These are phyloP conservation scores for Starmerella khaoyaiensis DNA, from an alignment of 805 yeast genomes.

Conservation along the genomic window DNA sequence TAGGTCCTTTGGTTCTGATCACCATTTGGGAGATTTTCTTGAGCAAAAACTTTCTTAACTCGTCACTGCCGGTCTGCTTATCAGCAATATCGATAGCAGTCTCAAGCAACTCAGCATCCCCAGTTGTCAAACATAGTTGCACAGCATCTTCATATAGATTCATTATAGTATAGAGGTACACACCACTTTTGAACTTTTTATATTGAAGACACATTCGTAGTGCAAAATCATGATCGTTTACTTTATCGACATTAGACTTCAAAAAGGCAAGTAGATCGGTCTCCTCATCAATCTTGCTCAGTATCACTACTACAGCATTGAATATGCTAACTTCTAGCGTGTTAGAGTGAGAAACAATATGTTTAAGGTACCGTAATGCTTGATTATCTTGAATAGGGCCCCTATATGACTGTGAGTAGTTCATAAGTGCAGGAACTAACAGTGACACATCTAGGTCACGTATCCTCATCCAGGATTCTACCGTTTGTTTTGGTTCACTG, in stretches of 20 bases:
- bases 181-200: slow-evolving; percentile 50
- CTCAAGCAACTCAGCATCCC: slow-evolving; percentile 35
- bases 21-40: slow-evolving; percentile 42
- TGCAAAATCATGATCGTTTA: slow-evolving; percentile 48
- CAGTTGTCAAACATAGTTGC: slow-evolving; percentile 48
- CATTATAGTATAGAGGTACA: slow-evolving; percentile 55
- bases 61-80: slow-evolving; percentile 32
- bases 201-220: slow-evolving; percentile 57
- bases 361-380: slow-evolving; percentile 50
- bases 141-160: slow-evolving; percentile 71
- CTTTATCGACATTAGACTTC: slow-evolving; percentile 29
- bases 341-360: slow-evolving; percentile 29
- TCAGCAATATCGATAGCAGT: slow-evolving; percentile 48
- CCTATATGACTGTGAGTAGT: slow-evolving; percentile 37
- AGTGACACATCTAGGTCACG: slow-evolving; percentile 44
- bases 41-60: slow-evolving; percentile 61
- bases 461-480: slow-evolving; percentile 62
- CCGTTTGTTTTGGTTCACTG: slow-evolving; percentile 55
- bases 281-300: slow-evolving; percentile 35
- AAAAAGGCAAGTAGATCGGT: slow-evolving; percentile 38
- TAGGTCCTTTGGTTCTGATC: slow-evolving; percentile 25
- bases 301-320: slow-evolving; percentile 54
- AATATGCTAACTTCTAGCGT: slow-evolving; percentile 40
- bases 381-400: slow-evolving; percentile 41
- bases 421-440: slow-evolving; percentile 62